Evolutionary conservation across 495 filamentous ascomycete species (phyloP), one percentile per base, ranked within the genome.

Genomic region (Lophiotrema nucula): DNA sequence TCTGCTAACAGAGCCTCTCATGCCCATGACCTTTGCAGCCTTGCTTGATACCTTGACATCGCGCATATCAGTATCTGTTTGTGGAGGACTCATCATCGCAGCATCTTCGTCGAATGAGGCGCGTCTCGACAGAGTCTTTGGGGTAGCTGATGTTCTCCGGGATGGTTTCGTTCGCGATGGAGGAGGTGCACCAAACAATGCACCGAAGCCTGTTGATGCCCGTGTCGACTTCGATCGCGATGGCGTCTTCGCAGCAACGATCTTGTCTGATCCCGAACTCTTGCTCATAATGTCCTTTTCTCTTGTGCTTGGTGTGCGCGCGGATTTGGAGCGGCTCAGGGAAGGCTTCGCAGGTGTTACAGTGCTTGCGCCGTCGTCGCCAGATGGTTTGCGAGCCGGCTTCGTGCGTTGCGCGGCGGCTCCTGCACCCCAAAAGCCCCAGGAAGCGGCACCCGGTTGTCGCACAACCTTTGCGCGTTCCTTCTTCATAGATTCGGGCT

Each of bases 1-100:
- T 26, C 63, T 33, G 45, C 48, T 66, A 2, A 45, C 44, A 21
- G 60, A 55, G 8, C 56, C 58, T 28, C 68, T 68, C 18, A 78
- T 72, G 26, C 82, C 83, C 80, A 85, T 83, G 44, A 85, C 54
- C 68, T 79, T 81, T 11, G 82, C 81, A 41, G 80, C 82, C 69
- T 86, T 87, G 28, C 74, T 74, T 25, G 75, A 65, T 35, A 80
- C 67, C 26, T 76, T 76, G 10, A 65, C 69, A n/a, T n/a, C n/a
- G n/a, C n/a, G n/a, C 41, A 71, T 66, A 38, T 69, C 56, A 1
- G 67, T 79, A 23, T 83, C 82, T 11, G 77, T 74, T 52, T 79
- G 80, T 15, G 79, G 80, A 15, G 67, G 58, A 25, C 79, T 78
- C 27, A 79, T 76, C 53, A 82, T 72, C 16, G 71, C 76, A 57